Evolutionary conservation across 768 basidiomycete genomes (phyloP), one percentile per base, ranked within the genome.

Genomic region (Tremella mesenterica): DNA sequence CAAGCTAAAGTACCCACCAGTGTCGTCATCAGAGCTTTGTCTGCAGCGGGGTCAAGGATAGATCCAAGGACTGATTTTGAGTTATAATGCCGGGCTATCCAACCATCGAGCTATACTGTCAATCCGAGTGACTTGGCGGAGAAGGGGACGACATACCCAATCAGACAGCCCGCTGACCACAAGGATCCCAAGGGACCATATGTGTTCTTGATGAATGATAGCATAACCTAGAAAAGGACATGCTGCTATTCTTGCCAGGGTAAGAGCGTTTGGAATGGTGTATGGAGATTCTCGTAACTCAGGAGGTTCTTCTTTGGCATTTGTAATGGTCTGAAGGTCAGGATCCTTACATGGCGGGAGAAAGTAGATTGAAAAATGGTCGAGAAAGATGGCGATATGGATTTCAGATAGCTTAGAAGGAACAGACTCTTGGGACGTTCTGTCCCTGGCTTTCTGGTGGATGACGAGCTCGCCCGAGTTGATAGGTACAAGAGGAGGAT

Each of bases 41-140:
- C 95, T 2, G 95, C 95, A 0, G 93, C 89, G 12, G 95, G 95
- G 71, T 99, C 95, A 12, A 99, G 79, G 53, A 97, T 90, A 8
- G 88, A 87, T 18, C 95, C 95, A 18, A 97, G 78, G n/a, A 97
- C 90, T 12, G 88, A 83, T 25, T 80, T 80, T 85, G 88, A 88
- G 25, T 85, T 83, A 76, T 79, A 96, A 52, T 80, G 79, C 60
- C 95, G 79, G 0, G 95, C 95, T 54, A 99, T 74, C 69, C 77
- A 96, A 0, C 95, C 95, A 64, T 99, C 95, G 52, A 84, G 80
- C 93, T 97, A 30, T 18, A 73, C 18, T 27, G 38, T 53, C 29
- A 58, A 48, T 20, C 46, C 28, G 7, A 4, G 41, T 18, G 13
- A 26, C 28, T 23, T 18, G 21, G 36, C 52, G 43, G 7, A 31